A percentile compares a stretch with the other conserved stretches of the same genome.
Conservation (phyloP, 768 basidiomycete genomes). For the Gloeopeniophorella convolvens region DNA sequence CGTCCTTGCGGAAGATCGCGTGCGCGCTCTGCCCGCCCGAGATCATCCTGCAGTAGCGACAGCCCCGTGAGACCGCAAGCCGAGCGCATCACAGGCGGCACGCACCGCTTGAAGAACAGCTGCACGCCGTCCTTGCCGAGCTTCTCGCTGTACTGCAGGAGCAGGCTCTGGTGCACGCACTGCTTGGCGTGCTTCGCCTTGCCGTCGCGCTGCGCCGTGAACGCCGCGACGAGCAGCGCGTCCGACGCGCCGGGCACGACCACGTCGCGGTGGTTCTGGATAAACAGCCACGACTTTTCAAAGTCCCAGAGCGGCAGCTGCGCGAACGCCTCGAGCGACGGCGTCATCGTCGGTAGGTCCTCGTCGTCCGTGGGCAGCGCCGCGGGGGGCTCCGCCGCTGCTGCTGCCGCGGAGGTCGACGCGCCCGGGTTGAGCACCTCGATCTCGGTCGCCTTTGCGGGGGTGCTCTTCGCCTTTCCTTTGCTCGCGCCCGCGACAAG, state of each 20-base stretch:
- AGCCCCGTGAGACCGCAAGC: constrained; percentile 2
- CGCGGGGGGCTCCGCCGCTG: constrained; percentile 4
- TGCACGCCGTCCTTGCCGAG: constrained; percentile 85
- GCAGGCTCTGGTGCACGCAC: constrained; percentile 88
- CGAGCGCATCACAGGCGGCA: background rate
- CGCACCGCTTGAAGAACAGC: constrained; percentile 89
- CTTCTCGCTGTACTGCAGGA: constrained; percentile 92
- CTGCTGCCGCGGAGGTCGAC: constrained; percentile 7
- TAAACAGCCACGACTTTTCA: constrained; percentile 74
- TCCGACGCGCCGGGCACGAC: constrained; percentile 85
- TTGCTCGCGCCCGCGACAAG: constrained; percentile 39
- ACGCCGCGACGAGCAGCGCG: constrained; percentile 85
- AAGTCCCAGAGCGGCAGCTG: constrained; percentile 66
- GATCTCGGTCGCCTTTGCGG: constrained; percentile 46
- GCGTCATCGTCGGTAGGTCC: constrained; percentile 73
- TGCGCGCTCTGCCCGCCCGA: constrained; percentile 67
- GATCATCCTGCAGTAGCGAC: constrained; percentile 68
- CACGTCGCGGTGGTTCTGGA: constrained; percentile 81
- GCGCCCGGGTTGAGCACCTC: constrained; percentile 60
- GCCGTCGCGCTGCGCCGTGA: constrained; percentile 69
- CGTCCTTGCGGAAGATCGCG: constrained; percentile 80
- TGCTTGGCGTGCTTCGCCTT: constrained; percentile 66
- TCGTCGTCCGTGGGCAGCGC: constrained; percentile 42
- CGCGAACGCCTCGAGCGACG: constrained; percentile 72
- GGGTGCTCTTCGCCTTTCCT: constrained; percentile 39